Percentiles rank a stretch among this genome's conserved stretches.
phyloP scores from a whole-genome alignment of 2,329 filamentous ascomycete genomes.

The Curvularia spicifera region DNA sequence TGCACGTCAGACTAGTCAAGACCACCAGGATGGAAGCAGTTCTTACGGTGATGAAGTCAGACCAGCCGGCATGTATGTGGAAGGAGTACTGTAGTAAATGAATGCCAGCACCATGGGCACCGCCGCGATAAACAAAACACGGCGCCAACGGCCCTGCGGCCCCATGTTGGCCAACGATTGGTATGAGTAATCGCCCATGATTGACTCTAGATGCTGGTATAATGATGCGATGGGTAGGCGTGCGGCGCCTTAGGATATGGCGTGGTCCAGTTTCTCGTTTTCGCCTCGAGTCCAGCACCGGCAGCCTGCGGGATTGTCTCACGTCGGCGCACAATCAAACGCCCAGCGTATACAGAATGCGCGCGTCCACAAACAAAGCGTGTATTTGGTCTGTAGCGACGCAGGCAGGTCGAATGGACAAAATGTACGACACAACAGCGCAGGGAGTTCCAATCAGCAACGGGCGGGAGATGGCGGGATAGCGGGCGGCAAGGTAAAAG shows the following conservation, averaged over 20 bases:
- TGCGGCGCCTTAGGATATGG: background rate
- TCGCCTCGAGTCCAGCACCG: background rate
- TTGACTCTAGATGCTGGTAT: conserved; percentile 5
- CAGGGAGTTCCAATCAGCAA: background rate
- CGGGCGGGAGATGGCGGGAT: background rate
- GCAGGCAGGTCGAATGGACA: background rate
- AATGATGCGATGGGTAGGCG: background rate
- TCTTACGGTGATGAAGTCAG: conserved; percentile 34
- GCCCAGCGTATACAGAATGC: background rate
- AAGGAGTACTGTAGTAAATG: conserved; percentile 39
- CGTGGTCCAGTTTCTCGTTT: background rate
- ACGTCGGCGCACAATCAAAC: background rate
- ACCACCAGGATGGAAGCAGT: background rate
- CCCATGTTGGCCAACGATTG: conserved; percentile 41
- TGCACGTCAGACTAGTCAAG: conserved; percentile 8
- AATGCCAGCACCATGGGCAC: conserved; percentile 41
- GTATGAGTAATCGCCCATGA: conserved; percentile 40
- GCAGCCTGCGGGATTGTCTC: background rate
- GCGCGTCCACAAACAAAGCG: background rate
- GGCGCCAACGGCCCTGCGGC: conserved; percentile 46
- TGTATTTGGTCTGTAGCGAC: background rate
- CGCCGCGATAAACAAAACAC: conserved; percentile 40
- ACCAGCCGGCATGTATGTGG: conserved; percentile 30
- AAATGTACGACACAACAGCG: background rate
- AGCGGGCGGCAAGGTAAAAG: background rate